phyloP scores from a whole-genome alignment of 2,329 filamentous ascomycete genomes.

The Trichoderma sp. region DNA sequence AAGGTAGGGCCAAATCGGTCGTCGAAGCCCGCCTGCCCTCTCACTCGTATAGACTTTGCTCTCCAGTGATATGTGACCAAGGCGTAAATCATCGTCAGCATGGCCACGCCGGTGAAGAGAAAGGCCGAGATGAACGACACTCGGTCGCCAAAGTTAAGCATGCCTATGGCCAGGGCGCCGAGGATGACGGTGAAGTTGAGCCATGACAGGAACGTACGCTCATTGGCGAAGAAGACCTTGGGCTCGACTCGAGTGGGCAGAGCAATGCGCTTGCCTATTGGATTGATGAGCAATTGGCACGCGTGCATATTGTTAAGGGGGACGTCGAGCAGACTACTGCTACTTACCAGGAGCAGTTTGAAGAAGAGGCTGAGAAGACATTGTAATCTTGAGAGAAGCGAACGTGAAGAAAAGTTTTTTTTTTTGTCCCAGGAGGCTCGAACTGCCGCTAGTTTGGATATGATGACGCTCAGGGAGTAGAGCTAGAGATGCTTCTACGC shows the following conservation, averaged over 20 bases:
- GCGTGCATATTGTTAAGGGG: background rate
- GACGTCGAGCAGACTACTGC: background rate
- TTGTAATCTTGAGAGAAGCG: slow-evolving; percentile 44
- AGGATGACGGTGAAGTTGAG: slow-evolving; percentile 99
- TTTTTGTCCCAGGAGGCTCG: background rate
- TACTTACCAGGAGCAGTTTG: slow-evolving; percentile 84
- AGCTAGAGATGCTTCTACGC: background rate
- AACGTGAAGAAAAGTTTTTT: background rate
- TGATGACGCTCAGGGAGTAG: slow-evolving; percentile 4
- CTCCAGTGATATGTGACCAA: slow-evolving; percentile 96
- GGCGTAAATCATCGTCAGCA: slow-evolving; percentile 94
- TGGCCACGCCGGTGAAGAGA: slow-evolving; percentile 90
- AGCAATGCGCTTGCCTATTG: slow-evolving; percentile 93
- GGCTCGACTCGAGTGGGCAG: slow-evolving; percentile 97
- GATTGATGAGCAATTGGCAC: slow-evolving; percentile 11
- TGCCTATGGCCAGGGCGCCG: slow-evolving; percentile 91
- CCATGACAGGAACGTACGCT: slow-evolving; percentile 98
- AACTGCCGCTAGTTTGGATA: slow-evolving; percentile 8
- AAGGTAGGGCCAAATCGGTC: slow-evolving; percentile 94
- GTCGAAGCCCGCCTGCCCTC: slow-evolving; percentile 94
- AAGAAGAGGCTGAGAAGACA: slow-evolving; percentile 96
- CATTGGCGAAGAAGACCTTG: slow-evolving; percentile 99
- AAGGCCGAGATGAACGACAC: slow-evolving; percentile 93
- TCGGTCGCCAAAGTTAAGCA: slow-evolving; percentile 96
- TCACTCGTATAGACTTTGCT: slow-evolving; percentile 85